Evolutionary conservation across 106 monocot genomes (phyloP), one percentile per base, ranked within the genome.

Genomic region (Platanthera guangdongensis): DNA sequence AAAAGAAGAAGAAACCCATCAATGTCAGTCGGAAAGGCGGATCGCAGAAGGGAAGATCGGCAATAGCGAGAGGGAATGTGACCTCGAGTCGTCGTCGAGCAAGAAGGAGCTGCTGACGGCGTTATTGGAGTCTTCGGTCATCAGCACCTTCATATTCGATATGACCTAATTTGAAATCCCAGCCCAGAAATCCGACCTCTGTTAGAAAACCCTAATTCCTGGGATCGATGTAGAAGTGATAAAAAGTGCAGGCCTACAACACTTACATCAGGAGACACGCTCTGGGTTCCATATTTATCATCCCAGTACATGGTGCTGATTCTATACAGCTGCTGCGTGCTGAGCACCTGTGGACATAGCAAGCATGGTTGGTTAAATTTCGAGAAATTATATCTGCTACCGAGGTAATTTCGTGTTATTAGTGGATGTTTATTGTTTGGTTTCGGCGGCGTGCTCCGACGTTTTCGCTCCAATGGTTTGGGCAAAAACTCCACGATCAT

Each of bases 261-360:
- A 72, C 88, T 90, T 90, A 94, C 99, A 86, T 94, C 94, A 8
- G 91, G 82, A 15, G 99, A 84, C 4, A 99, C 92, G 68, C 92
- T 99, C 50, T 99, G 91, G 21, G 99, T 99, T n/a, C 94, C 94
- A 82, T 94, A 99, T 77, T 94, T 99, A 70, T 99, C 99, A 84
- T 99, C 99, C 99, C 99, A 99, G 77, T 99, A 99, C 99, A 99
- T 94, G 18, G 99, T 99, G 67, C 99, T 92, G 82, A 99, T 99
- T 51, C 99, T 76, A 79, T 99, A 99, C 52, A 99, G 74, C 71
- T 99, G 99, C 73, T 94, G 99, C 83, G 94, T 94, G 78, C 94
- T 94, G 78, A 99, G 88, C 25, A 92, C 89, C 99, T 99, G 84
- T 52, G 28, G 55, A 79, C 53, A 78, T 10, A 73, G 28, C 70